A percentile compares a stretch with the other conserved stretches of the same genome.
These are phyloP conservation scores for Populus ilicifolia DNA, from an alignment of 345 rosid genomes.

Conservation along the genomic window DNA sequence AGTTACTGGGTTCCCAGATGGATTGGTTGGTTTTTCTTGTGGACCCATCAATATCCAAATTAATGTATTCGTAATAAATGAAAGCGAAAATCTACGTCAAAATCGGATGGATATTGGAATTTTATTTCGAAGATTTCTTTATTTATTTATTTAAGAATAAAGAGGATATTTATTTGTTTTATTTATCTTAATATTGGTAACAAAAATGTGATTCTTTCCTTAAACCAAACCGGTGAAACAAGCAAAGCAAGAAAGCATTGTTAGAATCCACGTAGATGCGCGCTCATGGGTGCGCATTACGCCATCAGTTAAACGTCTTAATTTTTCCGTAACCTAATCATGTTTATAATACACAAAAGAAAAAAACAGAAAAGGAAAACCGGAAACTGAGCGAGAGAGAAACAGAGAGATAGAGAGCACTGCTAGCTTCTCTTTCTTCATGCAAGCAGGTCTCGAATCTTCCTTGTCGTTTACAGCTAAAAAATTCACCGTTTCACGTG, in stretches of 20 bases:
- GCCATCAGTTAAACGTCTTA: conserved; percentile 23
- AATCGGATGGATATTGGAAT: too few species aligned
- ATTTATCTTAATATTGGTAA: too few species aligned
- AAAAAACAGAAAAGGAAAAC: not conserved
- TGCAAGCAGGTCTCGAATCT: not conserved
- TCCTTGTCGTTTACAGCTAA: not conserved
- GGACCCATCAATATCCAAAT: too few species aligned
- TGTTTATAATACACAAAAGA: not conserved
- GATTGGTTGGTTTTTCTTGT: too few species aligned
- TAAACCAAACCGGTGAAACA: conserved; percentile 17
- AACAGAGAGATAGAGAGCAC: not conserved
- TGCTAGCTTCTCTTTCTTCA: not conserved
- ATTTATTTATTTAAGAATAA: too few species aligned
- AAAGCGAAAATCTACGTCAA: too few species aligned
- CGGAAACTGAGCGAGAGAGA: not conserved
- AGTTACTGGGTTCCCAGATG: too few species aligned
- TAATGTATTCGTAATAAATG: too few species aligned
- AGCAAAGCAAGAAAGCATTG: conserved; percentile 34
- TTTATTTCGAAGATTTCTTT: too few species aligned
- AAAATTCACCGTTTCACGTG: not conserved
- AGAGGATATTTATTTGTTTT: too few species aligned
- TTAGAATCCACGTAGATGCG: conserved; percentile 52
- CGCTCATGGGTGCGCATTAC: conserved; percentile 45
- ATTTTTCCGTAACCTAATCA: not conserved
- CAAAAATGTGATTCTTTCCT: too few species aligned